Evolutionary conservation across 2,329 filamentous ascomycete species (phyloP).

Genomic region (Fusarium kyushuense): DNA sequence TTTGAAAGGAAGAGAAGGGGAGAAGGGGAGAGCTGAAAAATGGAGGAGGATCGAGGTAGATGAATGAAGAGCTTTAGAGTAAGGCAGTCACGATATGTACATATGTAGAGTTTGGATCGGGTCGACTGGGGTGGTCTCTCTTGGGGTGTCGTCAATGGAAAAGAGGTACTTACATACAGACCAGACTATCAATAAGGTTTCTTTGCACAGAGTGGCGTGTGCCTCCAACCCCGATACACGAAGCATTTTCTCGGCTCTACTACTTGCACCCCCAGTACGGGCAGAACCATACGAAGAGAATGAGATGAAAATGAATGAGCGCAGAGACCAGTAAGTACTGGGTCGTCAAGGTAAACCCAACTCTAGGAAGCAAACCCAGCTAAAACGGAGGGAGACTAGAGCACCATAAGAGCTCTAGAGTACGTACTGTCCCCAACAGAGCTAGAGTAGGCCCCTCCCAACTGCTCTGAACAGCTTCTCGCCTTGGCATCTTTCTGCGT

Average conservation of each 20-base stretch:
- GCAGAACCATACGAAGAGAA: background rate
- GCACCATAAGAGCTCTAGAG: background rate
- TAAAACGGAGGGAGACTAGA: slow-evolving; percentile 19
- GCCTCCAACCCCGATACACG: slow-evolving; percentile 39
- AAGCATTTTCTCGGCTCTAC: slow-evolving; percentile 16
- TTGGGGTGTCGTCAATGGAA: slow-evolving; percentile 44
- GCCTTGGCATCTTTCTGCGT: slow-evolving; percentile 36
- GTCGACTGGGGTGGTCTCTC: slow-evolving; percentile 31
- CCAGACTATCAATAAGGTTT: slow-evolving; percentile 48
- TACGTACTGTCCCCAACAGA: background rate
- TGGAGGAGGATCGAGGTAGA: slow-evolving; percentile 36
- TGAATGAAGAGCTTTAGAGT: slow-evolving; percentile 31
- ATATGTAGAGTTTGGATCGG: slow-evolving; percentile 39
- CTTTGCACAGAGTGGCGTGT: slow-evolving; percentile 42
- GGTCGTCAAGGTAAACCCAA: slow-evolving; percentile 8
- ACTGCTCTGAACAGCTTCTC: slow-evolving; percentile 33
- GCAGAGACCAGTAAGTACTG: slow-evolving; percentile 27
- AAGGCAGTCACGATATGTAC: slow-evolving; percentile 37
- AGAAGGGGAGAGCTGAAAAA: slow-evolving; percentile 21
- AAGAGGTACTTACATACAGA: slow-evolving; percentile 20
- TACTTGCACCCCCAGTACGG: slow-evolving; percentile 1
- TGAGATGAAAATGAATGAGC: slow-evolving; percentile 34
- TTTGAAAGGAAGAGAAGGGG: slow-evolving; percentile 22
- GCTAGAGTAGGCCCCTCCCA: slow-evolving; percentile 23
- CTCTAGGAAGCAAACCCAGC: slow-evolving; percentile 2